Base-by-base conservation (phyloP, 1,139 yeast species). In the Pichia sp. region DNA sequence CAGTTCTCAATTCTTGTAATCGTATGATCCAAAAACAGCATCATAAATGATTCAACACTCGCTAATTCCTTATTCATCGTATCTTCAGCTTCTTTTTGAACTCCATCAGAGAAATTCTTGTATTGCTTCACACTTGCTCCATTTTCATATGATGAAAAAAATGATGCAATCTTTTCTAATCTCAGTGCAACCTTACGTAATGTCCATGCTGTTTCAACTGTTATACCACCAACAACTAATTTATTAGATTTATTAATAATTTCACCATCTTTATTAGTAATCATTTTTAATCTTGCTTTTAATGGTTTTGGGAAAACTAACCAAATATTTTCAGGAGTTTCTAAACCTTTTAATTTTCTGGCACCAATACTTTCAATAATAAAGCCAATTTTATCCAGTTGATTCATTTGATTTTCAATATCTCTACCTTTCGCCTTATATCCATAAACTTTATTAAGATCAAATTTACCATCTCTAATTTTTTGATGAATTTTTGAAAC, bases 271-370 rank as follows among this genome's bases (percentile, higher is more conserved):
- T 38, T 53, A 46, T 38, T 59, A 44, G 50, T 49, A 28, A 54
- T 30, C 36, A 75, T 57, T 45, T 70, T 73, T 52, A 66, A 66
- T 51, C 96, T 70, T 11, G 82, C 69, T 14, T 70, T 71, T 45
- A 91, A 66, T 33, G 70, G 68, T 46, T 70, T 69, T 2, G 97
- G 94, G 64, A 81, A 89, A 0, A 79, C 78, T 41, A 88, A 70
- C 11, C 95, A 84, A 27, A 93, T 80, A 35, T 74, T 72, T 58
- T 93, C 98, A 1, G 95, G 95, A 30, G 89, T 82, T 73, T 93
- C 98, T 31, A 93, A 71, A 21, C 98, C 98, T 62, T 93, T 91
- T 54, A 93, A 70, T 59, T 88, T 88, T 56, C 78, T 79, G 56
- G 89, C 96, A 23, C 98, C 98, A 40, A 86, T 64, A 37, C 78